phyloP scores from a whole-genome alignment of 441 rosid genomes.

The Jatropha multifida region DNA sequence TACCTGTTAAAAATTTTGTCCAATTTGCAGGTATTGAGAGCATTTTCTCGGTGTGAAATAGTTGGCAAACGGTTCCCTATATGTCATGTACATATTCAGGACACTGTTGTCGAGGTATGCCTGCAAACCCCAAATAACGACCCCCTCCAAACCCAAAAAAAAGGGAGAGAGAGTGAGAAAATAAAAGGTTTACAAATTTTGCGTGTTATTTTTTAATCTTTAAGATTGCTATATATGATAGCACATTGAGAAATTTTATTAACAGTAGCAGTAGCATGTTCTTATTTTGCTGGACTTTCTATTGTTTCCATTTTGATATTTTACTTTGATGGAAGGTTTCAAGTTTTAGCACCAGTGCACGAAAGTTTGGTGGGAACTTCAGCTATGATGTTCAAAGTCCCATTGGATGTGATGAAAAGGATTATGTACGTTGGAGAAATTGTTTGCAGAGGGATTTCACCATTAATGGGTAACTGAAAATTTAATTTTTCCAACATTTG shows the following conservation, averaged over 20 bases:
- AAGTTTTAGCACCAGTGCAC: constrained; percentile 69
- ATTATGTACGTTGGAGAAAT: constrained; percentile 69
- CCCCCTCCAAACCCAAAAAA: not conserved
- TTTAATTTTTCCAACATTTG: constrained; percentile 6
- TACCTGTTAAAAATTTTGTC: not conserved
- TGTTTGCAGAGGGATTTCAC: constrained; percentile 88
- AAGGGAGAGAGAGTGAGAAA: too few relatives aligned
- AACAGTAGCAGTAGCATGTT: not conserved
- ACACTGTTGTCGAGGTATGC: constrained; percentile 62
- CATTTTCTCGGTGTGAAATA: constrained; percentile 66
- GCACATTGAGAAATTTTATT: constrained; percentile 8
- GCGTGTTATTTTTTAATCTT: not conserved
- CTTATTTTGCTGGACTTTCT: not conserved
- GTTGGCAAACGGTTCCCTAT: constrained; percentile 89
- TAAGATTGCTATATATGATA: not conserved
- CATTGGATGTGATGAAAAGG: constrained; percentile 47
- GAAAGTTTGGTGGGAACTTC: constrained; percentile 26
- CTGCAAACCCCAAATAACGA: not conserved
- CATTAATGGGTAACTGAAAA: constrained; percentile 52
- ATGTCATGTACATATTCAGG: constrained; percentile 73
- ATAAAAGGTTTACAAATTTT: too few relatives aligned
- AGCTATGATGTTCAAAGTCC: constrained; percentile 37
- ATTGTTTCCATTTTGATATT: not conserved
- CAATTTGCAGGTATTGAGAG: constrained; percentile 49
- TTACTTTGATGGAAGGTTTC: constrained; percentile 56